These are phyloP conservation scores for Talaromyces funiculosus DNA, from an alignment of 2,329 filamentous ascomycete species.

Conservation along the genomic window DNA sequence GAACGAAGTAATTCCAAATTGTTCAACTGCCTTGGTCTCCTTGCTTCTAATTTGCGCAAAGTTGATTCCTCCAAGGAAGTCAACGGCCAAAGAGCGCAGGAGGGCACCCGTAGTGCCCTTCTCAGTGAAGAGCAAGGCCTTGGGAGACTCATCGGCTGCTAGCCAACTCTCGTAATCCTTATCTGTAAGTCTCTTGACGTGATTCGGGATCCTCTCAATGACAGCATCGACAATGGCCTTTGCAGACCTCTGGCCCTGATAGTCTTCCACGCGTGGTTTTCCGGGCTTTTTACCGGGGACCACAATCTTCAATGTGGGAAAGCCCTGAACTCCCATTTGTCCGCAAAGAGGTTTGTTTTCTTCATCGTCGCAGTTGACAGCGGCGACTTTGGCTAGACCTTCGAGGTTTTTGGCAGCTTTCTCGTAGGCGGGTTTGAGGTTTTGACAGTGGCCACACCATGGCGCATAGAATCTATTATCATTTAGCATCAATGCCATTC, in stretches of 20 bases:
- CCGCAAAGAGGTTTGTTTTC: constrained; percentile 83
- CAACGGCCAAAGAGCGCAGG: constrained; percentile 78
- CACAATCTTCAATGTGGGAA: constrained; percentile 92
- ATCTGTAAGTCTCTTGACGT: constrained; percentile 75
- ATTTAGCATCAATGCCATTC: constrained; percentile 15
- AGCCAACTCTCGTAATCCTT: constrained; percentile 74
- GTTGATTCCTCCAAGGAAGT: constrained; percentile 74
- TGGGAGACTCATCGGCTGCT: constrained; percentile 60
- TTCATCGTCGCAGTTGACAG: constrained; percentile 92
- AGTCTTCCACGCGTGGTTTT: constrained; percentile 81
- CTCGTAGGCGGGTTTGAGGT: constrained; percentile 90
- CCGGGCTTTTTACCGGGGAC: constrained; percentile 75
- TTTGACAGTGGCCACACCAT: constrained; percentile 97
- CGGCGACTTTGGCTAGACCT: constrained; percentile 91
- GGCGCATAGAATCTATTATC: constrained; percentile 83
- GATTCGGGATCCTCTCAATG: constrained; percentile 81
- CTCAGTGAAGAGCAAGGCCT: constrained; percentile 87
- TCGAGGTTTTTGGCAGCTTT: constrained; percentile 83
- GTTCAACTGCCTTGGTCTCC: constrained; percentile 64
- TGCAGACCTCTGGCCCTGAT: constrained; percentile 76
- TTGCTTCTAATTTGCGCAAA: constrained; percentile 81
- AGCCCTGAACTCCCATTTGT: constrained; percentile 81
- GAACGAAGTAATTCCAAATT: constrained; percentile 71
- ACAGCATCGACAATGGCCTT: constrained; percentile 83
- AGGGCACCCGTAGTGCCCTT: constrained; percentile 84